Percentiles rank a stretch among this genome's conserved stretches.
Conservation (phyloP, 495 filamentous ascomycete species). For the Wilcoxina mikolae region DNA sequence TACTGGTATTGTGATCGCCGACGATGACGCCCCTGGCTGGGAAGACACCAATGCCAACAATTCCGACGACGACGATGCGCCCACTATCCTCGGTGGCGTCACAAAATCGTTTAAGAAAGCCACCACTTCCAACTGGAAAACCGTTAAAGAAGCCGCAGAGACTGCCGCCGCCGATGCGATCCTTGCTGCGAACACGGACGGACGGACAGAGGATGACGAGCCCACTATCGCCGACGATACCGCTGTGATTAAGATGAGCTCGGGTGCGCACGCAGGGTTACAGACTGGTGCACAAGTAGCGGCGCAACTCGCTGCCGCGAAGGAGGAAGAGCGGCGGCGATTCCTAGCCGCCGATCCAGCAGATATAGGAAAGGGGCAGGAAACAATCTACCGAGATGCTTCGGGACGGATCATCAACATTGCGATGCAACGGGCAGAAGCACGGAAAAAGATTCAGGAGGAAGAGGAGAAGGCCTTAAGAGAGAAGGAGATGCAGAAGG, state of each 20-base stretch:
- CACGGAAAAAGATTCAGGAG: constrained; percentile 56
- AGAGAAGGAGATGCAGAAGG: constrained; percentile 38
- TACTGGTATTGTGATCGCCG: constrained; percentile 67
- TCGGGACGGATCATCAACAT: constrained; percentile 84
- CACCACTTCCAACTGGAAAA: constrained; percentile 65
- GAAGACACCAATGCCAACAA: constrained; percentile 33
- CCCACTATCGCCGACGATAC: constrained; percentile 31
- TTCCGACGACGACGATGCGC: constrained; percentile 36
- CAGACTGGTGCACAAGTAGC: constrained; percentile 70
- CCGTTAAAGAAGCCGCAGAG: constrained; percentile 33
- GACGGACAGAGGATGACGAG: constrained; percentile 36
- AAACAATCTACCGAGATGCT: constrained; percentile 89
- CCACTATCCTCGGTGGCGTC: constrained; percentile 37
- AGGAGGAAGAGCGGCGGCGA: constrained; percentile 36
- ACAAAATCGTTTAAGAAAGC: constrained; percentile 60
- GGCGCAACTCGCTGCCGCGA: constrained; percentile 47
- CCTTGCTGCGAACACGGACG: constrained; percentile 55
- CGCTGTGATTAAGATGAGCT: constrained; percentile 52
- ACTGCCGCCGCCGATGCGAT: constrained; percentile 68
- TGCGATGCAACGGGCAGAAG: constrained; percentile 74
- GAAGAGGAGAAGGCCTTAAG: constrained; percentile 47
- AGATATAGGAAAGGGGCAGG: constrained; percentile 36
- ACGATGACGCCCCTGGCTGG: constrained; percentile 75
- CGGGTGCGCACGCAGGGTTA: constrained; percentile 71
- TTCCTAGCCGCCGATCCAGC: constrained; percentile 30